These are phyloP conservation scores for Oxyria digyna DNA, from an alignment of 148 eudicot genomes.

Conservation along the genomic window DNA sequence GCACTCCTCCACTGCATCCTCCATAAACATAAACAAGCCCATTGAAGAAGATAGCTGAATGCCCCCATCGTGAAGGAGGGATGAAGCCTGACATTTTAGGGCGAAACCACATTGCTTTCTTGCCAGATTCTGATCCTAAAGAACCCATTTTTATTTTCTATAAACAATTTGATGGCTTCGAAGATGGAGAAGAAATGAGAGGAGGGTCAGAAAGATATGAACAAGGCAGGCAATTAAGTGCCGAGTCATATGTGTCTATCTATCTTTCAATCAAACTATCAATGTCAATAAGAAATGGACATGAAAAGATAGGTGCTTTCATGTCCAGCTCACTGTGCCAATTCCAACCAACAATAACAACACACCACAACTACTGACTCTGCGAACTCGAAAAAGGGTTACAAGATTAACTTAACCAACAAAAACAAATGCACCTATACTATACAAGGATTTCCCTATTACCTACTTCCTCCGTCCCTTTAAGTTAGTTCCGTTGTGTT, in stretches of 20 bases:
- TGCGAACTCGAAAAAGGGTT: background rate
- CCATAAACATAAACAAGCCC: constrained; percentile 77
- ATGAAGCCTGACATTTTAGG: constrained; percentile 53
- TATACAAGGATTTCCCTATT: no score
- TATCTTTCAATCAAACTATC: constrained; percentile 8
- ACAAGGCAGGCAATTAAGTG: constrained; percentile 9
- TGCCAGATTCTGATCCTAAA: constrained; percentile 29
- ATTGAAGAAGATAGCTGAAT: constrained; percentile 64
- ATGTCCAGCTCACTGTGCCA: constrained; percentile 9
- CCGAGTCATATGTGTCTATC: no score
- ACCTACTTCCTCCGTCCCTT: no score
- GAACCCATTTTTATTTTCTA: constrained; percentile 48
- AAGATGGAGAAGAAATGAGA: background rate
- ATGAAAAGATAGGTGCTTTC: constrained; percentile 13
- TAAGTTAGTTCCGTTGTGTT: no score
- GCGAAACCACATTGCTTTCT: constrained; percentile 75
- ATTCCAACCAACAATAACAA: constrained; percentile 9
- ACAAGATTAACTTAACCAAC: background rate
- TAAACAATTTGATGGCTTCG: no score
- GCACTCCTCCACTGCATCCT: constrained; percentile 95
- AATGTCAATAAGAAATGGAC: constrained; percentile 3
- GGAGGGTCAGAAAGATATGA: background rate
- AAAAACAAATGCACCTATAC: no score
- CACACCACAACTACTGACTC: background rate
- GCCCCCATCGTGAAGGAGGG: constrained; percentile 98